Base-by-base conservation (phyloP, 2,329 filamentous ascomycete genomes). In the Coleophoma cylindrospora region DNA sequence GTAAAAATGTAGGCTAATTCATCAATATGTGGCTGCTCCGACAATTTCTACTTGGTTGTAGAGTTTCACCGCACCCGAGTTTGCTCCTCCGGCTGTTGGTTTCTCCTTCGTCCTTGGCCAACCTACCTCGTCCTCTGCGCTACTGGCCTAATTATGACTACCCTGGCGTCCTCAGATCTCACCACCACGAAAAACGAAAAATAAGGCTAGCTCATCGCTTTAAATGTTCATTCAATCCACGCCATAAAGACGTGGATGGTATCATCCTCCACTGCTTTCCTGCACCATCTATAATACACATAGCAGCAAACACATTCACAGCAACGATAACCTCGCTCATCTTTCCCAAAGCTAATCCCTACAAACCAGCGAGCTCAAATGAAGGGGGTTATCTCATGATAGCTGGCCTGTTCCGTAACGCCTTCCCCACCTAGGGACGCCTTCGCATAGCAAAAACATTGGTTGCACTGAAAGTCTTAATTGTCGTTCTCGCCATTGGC, bases 281-380 rank as follows among this genome's bases (percentile, higher is more conserved):
- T 33, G 27, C 48, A 43, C 47, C 19, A 49, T 59, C 53, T 60
- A 61, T 59, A 56, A 58, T 61, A 61, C 58, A 61, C 50, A 41
- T 38, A 36, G 48, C 54, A 55, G 45, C 51, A 52, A 60, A 43
- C 52, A 56, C 50, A 34, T 51, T 47, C 51, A 34, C 37, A 49
- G 40, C 47, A 50, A 51, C 56, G 44, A 52, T 47, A 49, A 50
- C 34, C 48, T 49, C 49, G 46, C 52, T 52, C 48, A 45, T 53
- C 48, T 32, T 44, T 14, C 37, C 54, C 45, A 45, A 34, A 50
- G 50, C 54, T 38, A 44, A 51, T 47, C 56, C 14, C 12, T 7
- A 38, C 36, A 50, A 44, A 34, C 43, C 15, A 48, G 46, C 52
- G 50, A 50, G 53, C 50, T 48, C 21, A 52, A 49, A 50, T 47